Base-by-base conservation (phyloP, 2,329 filamentous ascomycete species). In the Clarireedia paspali region DNA sequence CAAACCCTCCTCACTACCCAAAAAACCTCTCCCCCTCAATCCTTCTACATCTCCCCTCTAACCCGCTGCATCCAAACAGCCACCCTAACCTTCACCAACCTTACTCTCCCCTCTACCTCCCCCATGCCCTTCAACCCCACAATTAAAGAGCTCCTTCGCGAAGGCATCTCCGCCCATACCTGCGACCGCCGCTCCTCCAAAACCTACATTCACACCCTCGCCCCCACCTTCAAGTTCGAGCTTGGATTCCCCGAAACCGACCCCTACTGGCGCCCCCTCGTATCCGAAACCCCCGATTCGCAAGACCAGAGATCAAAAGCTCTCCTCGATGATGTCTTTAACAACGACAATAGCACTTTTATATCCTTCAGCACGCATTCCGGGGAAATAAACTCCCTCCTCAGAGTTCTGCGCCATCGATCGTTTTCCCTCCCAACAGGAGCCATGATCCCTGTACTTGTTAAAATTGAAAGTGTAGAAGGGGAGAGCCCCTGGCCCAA, bases 131-230 rank as follows among this genome's bases (percentile, higher is more conserved):
- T 87, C 62, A 68, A 68, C 1, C 85, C 84, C 0, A 71, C 74
- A 0, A 73, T 89, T 63, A 88, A 87, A 70, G 85, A 88, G 65
- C 66, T 78, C 34, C 72, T 88, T 57, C 76, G 85, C 40, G 86
- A 89, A 69, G 80, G 79, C 2, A 80, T 88, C 54, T 84, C 81
- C 53, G 80, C 82, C 40, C 86, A 88, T 67, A 87, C 84, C 0
- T 89, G 86, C 65, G 83, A 89, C 69, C 76, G 79, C 23, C 75
- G 85, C 6, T 79, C 77, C 36, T 77, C 70, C 63, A 79, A 75
- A 64, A 73, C 75, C 0, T 72, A 75, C 48, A 82, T 88, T 60
- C 68, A 69, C 9, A 57, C 69, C 2, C 71, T 75, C 5, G 17
- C 81, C 47, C 81, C 81, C 46, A 67, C 64, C 3, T 85, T 77